Percentiles rank a stretch among this genome's conserved stretches.
These are phyloP conservation scores for Boletus hoseneyae DNA, from an alignment of 1,284 basidiomycete genomes.

Conservation along the genomic window DNA sequence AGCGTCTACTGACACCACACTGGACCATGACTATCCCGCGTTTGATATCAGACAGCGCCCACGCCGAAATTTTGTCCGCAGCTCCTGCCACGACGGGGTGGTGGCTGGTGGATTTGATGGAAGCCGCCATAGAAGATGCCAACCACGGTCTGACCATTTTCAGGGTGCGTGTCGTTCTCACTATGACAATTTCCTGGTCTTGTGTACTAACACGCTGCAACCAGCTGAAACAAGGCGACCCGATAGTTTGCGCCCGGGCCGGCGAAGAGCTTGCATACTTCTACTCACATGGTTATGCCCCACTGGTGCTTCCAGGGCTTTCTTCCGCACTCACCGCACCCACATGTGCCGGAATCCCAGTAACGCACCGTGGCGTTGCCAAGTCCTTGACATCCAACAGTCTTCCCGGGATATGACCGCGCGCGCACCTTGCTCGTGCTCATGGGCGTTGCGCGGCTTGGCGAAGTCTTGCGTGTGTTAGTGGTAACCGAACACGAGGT, in stretches of 20 bases:
- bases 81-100: too few relatives aligned
- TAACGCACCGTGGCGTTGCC: slow-evolving; percentile 93
- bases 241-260: slow-evolving; percentile 89
- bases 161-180: slow-evolving; percentile 48
- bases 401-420: slow-evolving; percentile 86
- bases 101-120: slow-evolving; percentile 95
- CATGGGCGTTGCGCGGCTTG: slow-evolving; percentile 92
- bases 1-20: too few relatives aligned
- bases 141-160: slow-evolving; percentile 82
- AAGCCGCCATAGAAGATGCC: slow-evolving; percentile 82
- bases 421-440: slow-evolving; percentile 79
- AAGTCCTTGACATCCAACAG: too few relatives aligned
- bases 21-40: too few relatives aligned
- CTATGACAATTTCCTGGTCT: too few relatives aligned
- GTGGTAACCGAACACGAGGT: slow-evolving; percentile 33
- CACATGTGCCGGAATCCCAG: slow-evolving; percentile 85
- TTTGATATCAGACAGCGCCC: too few relatives aligned
- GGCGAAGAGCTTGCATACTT: slow-evolving; percentile 96
- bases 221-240: slow-evolving; percentile 95
- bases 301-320: slow-evolving; percentile 86
- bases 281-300: slow-evolving; percentile 78
- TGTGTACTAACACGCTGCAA: neutral
- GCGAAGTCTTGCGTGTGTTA: slow-evolving; percentile 69
- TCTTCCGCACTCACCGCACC: slow-evolving; percentile 88
- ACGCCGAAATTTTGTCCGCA: too few relatives aligned